phyloP scores from a whole-genome alignment of 139 green algal species.

The Closterium sp. region DNA sequence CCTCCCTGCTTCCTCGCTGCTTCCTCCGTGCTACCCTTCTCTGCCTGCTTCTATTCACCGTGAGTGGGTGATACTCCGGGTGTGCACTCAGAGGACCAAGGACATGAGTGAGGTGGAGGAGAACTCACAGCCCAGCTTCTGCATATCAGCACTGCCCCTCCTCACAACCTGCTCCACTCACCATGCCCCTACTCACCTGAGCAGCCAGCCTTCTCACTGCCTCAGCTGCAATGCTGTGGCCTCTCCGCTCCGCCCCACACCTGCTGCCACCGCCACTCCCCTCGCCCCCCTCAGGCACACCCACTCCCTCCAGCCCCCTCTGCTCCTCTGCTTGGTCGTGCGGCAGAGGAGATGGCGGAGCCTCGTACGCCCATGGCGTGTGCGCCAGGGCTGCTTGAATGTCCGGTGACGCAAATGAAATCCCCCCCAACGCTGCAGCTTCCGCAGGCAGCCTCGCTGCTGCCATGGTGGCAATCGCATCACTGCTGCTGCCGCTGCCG shows the following conservation, averaged over 20 bases:
- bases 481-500: too few species aligned
- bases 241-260: neutral
- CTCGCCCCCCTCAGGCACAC: neutral
- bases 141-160: too few species aligned
- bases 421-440: neutral
- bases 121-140: too few species aligned
- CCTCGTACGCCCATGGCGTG: neutral
- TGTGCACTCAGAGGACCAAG: too few species aligned
- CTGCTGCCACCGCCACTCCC: neutral
- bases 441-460: neutral
- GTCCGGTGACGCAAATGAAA: neutral
- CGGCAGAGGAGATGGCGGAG: neutral
- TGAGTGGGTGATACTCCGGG: too few species aligned
- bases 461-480: too few species aligned
- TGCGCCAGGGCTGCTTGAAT: neutral
- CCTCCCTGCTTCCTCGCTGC: too few species aligned
- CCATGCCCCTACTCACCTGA: neutral
- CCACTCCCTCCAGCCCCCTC: neutral
- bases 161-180: too few species aligned
- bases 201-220: neutral
- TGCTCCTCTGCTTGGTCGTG: neutral
- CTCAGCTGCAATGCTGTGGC: neutral
- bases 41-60: too few species aligned
- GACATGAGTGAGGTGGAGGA: too few species aligned
- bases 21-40: too few species aligned